Percentiles rank a stretch among this genome's conserved stretches.
phyloP scores from a whole-genome alignment of 768 basidiomycete species.

The Pleurotus ostreatus region DNA sequence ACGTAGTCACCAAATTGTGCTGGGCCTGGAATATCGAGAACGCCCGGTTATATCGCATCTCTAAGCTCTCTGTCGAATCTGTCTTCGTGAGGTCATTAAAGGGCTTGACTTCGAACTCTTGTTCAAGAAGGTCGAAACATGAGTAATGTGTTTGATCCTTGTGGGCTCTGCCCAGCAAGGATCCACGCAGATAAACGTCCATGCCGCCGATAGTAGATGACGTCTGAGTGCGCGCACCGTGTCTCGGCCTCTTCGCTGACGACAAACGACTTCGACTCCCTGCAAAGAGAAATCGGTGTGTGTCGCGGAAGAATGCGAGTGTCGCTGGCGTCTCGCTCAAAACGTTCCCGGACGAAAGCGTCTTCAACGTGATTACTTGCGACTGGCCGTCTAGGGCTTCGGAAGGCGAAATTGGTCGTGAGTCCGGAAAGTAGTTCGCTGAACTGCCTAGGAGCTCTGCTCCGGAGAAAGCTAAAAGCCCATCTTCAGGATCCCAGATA shows the following conservation, averaged over 20 bases:
- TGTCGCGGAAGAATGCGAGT: conserved; percentile 24
- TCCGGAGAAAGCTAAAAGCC: conserved; percentile 54
- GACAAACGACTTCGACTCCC: conserved; percentile 1
- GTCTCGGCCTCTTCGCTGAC: conserved; percentile 3
- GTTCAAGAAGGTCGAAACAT: conserved; percentile 21
- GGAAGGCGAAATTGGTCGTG: conserved; percentile 16
- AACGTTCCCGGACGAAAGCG: conserved; percentile 14
- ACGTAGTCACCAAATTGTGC: conserved; percentile 13
- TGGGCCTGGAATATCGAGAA: conserved; percentile 6
- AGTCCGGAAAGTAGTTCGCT: conserved; percentile 6
- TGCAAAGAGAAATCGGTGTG: conserved; percentile 12
- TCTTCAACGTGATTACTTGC: conserved; percentile 20
- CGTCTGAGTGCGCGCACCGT: conserved; percentile 22
- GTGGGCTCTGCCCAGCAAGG: conserved; percentile 23
- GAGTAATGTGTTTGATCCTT: conserved; percentile 19
- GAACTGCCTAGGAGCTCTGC: conserved; percentile 35
- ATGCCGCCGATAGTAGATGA: conserved; percentile 34
- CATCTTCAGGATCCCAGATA: conserved; percentile 55
- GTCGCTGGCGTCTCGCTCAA: conserved; percentile 14
- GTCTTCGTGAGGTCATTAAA: conserved; percentile 11
- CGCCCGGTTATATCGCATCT: conserved; percentile 10
- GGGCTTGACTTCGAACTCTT: conserved; percentile 19
- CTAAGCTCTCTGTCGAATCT: not conserved
- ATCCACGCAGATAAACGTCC: conserved; percentile 32
- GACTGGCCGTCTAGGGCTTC: conserved; percentile 23